Percentiles rank a stretch among this genome's conserved stretches.
Conservation (phyloP, 352 stramenopile species). For the Pythium monospermum region DNA sequence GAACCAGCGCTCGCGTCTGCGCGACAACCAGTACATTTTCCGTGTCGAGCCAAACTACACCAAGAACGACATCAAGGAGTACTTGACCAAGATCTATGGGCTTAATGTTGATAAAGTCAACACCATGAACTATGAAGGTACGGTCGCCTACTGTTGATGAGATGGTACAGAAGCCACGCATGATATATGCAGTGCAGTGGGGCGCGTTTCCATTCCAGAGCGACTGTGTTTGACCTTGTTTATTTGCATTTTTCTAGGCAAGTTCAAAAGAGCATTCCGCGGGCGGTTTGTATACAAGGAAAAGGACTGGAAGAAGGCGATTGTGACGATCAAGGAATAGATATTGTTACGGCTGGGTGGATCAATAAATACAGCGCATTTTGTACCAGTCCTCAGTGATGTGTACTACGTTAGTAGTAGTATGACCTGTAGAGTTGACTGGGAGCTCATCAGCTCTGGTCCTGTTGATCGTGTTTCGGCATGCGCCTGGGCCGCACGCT, state of each 20-base stretch:
- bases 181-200: neutral
- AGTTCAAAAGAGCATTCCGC: slow-evolving; percentile 86
- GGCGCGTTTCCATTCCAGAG: neutral
- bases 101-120: slow-evolving; percentile 93
- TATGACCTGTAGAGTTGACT: too few relatives aligned
- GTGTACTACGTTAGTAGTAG: too few relatives aligned
- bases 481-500: too few relatives aligned
- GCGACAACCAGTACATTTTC: slow-evolving; percentile 89
- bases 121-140: slow-evolving; percentile 94
- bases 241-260: slow-evolving; percentile 39
- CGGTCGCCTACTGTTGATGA: slow-evolving; percentile 2
- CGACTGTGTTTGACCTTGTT: slow-evolving; percentile 1
- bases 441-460: too few relatives aligned
- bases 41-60: slow-evolving; percentile 94
- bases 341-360: neutral
- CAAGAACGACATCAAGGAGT: slow-evolving; percentile 97
- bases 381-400: too few relatives aligned
- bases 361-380: slow-evolving; percentile 3
- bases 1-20: slow-evolving; percentile 68
- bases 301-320: slow-evolving; percentile 92
- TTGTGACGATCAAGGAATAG: slow-evolving; percentile 86
- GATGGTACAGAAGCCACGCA: neutral
- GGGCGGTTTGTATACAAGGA: slow-evolving; percentile 88
- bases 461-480: too few relatives aligned
- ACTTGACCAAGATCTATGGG: slow-evolving; percentile 95